Conservation (phyloP, 1,139 yeast genomes). For the Taphrina wiesneri region DNA sequence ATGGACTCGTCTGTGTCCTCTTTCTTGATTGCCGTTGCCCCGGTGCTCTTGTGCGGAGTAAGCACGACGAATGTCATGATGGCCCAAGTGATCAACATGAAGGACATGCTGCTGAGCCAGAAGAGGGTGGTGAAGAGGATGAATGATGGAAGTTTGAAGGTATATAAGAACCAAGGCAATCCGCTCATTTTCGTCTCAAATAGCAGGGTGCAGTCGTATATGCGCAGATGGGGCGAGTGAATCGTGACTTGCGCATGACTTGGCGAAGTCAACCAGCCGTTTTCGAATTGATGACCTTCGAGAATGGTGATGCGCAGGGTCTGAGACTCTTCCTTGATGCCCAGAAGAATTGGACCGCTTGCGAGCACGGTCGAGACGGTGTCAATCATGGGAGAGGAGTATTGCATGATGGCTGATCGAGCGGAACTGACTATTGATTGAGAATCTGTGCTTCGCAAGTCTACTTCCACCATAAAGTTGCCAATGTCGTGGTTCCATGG, state of each 20-base stretch:
- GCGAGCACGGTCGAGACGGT: slow-evolving; percentile 8
- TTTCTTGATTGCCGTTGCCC: not conserved
- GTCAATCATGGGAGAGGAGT: slow-evolving; percentile 21
- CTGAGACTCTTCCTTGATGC: slow-evolving; percentile 14
- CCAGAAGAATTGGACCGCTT: slow-evolving; percentile 14
- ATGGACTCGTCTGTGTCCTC: not conserved
- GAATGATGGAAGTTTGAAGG: slow-evolving; percentile 18
- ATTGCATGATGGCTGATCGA: slow-evolving; percentile 19
- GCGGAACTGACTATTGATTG: slow-evolving; percentile 5
- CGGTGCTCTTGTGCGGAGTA: not conserved
- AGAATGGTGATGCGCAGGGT: slow-evolving; percentile 15
- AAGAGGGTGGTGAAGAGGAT: slow-evolving; percentile 28
- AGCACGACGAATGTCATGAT: not conserved
- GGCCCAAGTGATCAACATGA: slow-evolving; percentile 19
- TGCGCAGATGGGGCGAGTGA: slow-evolving; percentile 15
- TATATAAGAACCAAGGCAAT: slow-evolving; percentile 17
- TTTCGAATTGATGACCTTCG: slow-evolving; percentile 12
- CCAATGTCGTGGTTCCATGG: slow-evolving; percentile 28
- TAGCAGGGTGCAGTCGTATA: slow-evolving; percentile 1
- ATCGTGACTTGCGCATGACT: slow-evolving; percentile 13
- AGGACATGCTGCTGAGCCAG: slow-evolving; percentile 9
- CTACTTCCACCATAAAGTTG: slow-evolving; percentile 31
- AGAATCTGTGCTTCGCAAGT: slow-evolving; percentile 9
- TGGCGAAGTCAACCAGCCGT: slow-evolving; percentile 16
- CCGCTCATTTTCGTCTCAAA: slow-evolving; percentile 22